Evolutionary conservation across 2,329 filamentous ascomycete genomes (phyloP).

Genomic region (Cercospora sp.): DNA sequence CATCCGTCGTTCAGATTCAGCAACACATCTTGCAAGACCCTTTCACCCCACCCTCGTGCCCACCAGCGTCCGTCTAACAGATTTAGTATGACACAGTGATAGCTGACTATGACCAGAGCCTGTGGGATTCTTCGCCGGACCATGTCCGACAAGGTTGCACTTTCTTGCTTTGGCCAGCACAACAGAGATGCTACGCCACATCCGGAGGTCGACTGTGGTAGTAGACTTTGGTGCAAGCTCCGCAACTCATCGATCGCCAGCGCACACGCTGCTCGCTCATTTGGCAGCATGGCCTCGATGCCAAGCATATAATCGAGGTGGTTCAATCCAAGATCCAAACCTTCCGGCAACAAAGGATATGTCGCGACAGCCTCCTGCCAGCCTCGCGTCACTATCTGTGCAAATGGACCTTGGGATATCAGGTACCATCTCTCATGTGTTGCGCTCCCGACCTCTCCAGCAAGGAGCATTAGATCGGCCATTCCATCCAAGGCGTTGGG

Average conservation of each 20-base stretch:
- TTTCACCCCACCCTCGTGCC: slow-evolving; percentile 32
- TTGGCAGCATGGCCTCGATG: slow-evolving; percentile 34
- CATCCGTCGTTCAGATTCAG: slow-evolving; percentile 31
- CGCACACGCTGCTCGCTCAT: slow-evolving; percentile 32
- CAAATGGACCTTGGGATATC: slow-evolving; percentile 36
- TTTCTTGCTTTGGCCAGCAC: slow-evolving; percentile 37
- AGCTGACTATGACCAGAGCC: slow-evolving; percentile 35
- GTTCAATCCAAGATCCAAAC: slow-evolving; percentile 35
- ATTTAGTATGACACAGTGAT: slow-evolving; percentile 37
- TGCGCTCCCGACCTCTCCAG: slow-evolving; percentile 32
- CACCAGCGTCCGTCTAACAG: slow-evolving; percentile 36
- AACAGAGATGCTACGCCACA: slow-evolving; percentile 34
- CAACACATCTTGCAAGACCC: slow-evolving; percentile 33
- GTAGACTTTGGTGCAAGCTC: slow-evolving; percentile 21
- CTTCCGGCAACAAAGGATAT: slow-evolving; percentile 28
- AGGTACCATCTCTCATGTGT: slow-evolving; percentile 33
- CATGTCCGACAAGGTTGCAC: slow-evolving; percentile 30
- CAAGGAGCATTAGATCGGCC: slow-evolving; percentile 34
- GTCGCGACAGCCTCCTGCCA: slow-evolving; percentile 25
- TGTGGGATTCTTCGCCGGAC: slow-evolving; percentile 34
- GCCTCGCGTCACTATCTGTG: slow-evolving; percentile 32
- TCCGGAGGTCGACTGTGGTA: neutral
- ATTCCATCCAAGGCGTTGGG: slow-evolving; percentile 35
- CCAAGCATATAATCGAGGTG: slow-evolving; percentile 39
- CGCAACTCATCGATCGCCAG: slow-evolving; percentile 33